Evolutionary conservation across 78 protist species (phyloP), one percentile per base, ranked within the genome.

Genomic region (Cavenderia fasciculata): DNA sequence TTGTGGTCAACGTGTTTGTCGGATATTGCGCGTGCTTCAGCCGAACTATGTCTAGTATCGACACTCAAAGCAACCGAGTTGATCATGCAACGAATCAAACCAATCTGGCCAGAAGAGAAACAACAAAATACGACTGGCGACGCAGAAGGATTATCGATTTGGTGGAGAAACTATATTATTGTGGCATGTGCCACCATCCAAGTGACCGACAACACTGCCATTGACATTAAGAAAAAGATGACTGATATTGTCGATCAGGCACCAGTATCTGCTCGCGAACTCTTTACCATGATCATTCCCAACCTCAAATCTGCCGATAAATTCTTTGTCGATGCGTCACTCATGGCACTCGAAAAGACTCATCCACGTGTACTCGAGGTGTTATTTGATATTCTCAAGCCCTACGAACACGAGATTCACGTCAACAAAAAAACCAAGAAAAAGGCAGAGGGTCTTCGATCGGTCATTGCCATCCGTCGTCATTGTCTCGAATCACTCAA

Each of bases 101-200:
- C 85, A 8, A 61, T 71, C 44, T 76, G 68, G 47, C 78, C 86
- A 11, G 93, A 87, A 25, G 93, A 87, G 16, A 71, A 54, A 31
- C 41, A 36, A 0, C 74, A 73, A 38, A 11, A 41, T 10, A 49
- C 75, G 0, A 68, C 90, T 8, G 14, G 66, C 19, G 86, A 72
- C 44, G 62, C 65, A 27, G 93, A 87, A 49, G 73, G 66, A 7
- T 40, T 72, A 16, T 87, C 70, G 51, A 59, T 87, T 3, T 72
- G 84, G 85, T 87, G 93, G 93, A 41, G 93, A 36, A 87, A 87
- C 71, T 87, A 87, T 59, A 87, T 87, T 23, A 54, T 87, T 21
- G 49, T 87, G 21, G 84, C 93, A 0, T 82, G 90, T 33, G 52
- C 65, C 2, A 68, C 90, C 27, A 82, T 82, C 33, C 90, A 82